Evolutionary conservation across 306 rosid species (phyloP).

Genomic region (Prunus davidiana): DNA sequence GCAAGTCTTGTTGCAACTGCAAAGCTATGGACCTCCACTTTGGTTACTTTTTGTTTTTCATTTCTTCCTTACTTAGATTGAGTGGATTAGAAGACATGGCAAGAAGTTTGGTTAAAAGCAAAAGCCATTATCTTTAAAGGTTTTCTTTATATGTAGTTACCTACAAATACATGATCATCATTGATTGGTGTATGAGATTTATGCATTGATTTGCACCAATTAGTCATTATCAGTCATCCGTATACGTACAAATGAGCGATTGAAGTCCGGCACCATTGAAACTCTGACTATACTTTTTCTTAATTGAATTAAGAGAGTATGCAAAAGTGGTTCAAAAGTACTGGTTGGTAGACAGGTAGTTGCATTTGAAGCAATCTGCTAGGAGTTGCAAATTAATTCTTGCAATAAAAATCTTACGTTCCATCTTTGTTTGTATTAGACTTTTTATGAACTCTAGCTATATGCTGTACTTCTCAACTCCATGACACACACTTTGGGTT

Average conservation of each 20-base stretch:
- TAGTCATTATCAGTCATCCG: too few species aligned
- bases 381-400: slow-evolving; percentile 2
- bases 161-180: too few species aligned
- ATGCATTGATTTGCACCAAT: background rate
- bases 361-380: background rate
- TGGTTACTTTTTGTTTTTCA: background rate
- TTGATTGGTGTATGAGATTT: background rate
- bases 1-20: background rate
- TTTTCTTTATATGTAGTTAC: background rate
- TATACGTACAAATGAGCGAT: too few species aligned
- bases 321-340: background rate
- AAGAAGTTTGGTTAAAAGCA: slow-evolving; percentile 2
- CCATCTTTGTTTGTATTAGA: background rate
- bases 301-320: background rate
- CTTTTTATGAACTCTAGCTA: background rate
- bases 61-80: background rate
- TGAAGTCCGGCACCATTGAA: too few species aligned
- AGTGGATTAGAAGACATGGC: slow-evolving; percentile 9
- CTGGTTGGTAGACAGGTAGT: background rate
- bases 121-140: background rate
- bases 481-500: background rate
- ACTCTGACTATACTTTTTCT: background rate
- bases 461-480: background rate
- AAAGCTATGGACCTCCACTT: background rate
- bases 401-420: background rate